phyloP scores from a whole-genome alignment of 169 alveolate species.

The Cytauxzoon felis region DNA sequence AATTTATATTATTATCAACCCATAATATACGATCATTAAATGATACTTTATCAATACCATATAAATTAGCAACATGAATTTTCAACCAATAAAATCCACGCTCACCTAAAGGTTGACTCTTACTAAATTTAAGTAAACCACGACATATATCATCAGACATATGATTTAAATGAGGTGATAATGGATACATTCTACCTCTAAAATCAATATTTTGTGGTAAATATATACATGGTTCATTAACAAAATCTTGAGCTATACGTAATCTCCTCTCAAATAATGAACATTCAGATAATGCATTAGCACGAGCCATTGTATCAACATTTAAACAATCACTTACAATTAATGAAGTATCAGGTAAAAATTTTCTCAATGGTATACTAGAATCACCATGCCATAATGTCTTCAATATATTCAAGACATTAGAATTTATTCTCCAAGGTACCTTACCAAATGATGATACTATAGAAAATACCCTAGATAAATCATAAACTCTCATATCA shows the following conservation, averaged over 20 bases:
- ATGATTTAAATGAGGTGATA: conserved; percentile 92
- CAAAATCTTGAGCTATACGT: conserved; percentile 82
- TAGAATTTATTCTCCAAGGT: conserved; percentile 65
- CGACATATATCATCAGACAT: conserved; percentile 93
- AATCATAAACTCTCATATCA: conserved; percentile 67
- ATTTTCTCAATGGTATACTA: conserved; percentile 31
- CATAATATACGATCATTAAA: conserved; percentile 79
- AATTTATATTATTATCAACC: conserved; percentile 75
- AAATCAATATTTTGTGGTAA: conserved; percentile 96
- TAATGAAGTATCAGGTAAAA: conserved; percentile 26
- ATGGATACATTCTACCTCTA: conserved; percentile 95
- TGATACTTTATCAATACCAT: conserved; percentile 89
- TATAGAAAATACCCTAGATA: conserved; percentile 58
- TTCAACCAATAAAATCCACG: conserved; percentile 94
- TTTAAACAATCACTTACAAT: conserved; percentile 7
- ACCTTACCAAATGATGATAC: conserved; percentile 65
- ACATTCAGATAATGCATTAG: conserved; percentile 62
- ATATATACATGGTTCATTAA: conserved; percentile 78
- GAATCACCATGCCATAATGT: conserved; percentile 55
- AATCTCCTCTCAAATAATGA: conserved; percentile 71
- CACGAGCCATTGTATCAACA: conserved; percentile 55
- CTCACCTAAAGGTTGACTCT: conserved; percentile 84
- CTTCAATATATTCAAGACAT: conserved; percentile 50
- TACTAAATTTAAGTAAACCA: conserved; percentile 88
- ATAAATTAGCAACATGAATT: conserved; percentile 87